Evolutionary conservation across 139 green algal species (phyloP), one percentile per base, ranked within the genome.

Genomic region (Chlamydomonas sp.): DNA sequence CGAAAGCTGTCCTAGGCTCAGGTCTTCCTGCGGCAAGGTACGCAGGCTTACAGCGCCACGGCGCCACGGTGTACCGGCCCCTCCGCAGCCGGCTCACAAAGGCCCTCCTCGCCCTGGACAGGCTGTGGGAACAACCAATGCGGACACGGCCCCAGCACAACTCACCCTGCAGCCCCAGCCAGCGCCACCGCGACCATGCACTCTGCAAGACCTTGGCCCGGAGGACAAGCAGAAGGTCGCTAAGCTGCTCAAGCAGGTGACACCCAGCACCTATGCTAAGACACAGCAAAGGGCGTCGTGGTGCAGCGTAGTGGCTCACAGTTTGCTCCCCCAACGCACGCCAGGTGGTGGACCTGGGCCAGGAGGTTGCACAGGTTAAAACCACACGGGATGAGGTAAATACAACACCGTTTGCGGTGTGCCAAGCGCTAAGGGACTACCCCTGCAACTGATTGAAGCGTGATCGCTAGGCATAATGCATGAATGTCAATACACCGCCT

Each of bases 161-260:
- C 57, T 20, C 17, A 61, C 60, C 57, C 6, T 15, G 77, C 77
- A 68, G 16, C 78, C n/a, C 49, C 66, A 18, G 7, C 9, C 60
- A 14, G 15, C 79, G 66, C 9, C 62, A 1, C 62, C 79, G 5
- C 63, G 59, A 64, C 12, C 69, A 4, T 91, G 87, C 86, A 95
- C 89, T 0, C 75, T 95, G 8, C 90, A 93, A n/a, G 80, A 92
- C 17, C 81, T 95, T 12, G 89, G 92, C 7, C 89, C 92, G 9
- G 92, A 93, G 58, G 92, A 95, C 64, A 95, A 92, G 82, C 78
- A 90, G 66, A 95, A 95, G 49, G 92, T 95, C 49, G 89, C 92
- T 6, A 90, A 85, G 63, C 85, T 95, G 2, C 76, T 95, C 4
- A 91, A 93, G 79, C 92, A 95, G 92, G 91, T 92, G 73, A 5